Conservation (phyloP, 352 stramenopile genomes). For the Globisporangium echinulatum region DNA sequence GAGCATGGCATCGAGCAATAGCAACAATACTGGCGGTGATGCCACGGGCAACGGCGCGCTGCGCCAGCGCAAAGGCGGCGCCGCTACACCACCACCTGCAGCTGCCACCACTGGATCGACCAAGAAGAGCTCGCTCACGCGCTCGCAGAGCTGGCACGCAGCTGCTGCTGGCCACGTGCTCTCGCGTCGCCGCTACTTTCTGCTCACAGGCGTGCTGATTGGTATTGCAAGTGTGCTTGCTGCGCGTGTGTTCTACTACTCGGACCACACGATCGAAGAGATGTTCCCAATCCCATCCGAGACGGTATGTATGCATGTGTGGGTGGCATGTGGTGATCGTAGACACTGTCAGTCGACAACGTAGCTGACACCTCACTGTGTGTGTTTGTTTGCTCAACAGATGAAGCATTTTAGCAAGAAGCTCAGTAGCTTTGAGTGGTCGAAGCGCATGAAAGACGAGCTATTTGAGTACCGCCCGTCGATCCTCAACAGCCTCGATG, state of each 20-base stretch:
- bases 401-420: conserved; percentile 48
- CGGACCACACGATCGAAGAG: conserved; percentile 34
- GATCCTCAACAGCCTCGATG: conserved; percentile 16
- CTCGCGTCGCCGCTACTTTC: conserved; percentile 63
- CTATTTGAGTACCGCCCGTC: conserved; percentile 59
- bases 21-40: neutral
- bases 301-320: conserved; percentile 13
- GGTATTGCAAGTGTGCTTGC: conserved; percentile 45
- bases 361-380: neutral
- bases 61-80: conserved; percentile 20
- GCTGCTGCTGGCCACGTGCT: conserved; percentile 49
- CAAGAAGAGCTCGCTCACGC: conserved; percentile 15
- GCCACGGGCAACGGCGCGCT: conserved; percentile 6
- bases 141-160: conserved; percentile 49
- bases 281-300: conserved; percentile 32
- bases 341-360: too few species aligned
- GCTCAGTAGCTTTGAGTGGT: conserved; percentile 64
- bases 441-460: conserved; percentile 58
- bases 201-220: conserved; percentile 48
- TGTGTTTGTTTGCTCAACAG: conserved; percentile 8
- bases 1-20: neutral
- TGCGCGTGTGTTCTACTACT: conserved; percentile 48
- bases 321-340: neutral
- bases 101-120: neutral
- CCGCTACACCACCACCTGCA: neutral